Evolutionary conservation across 2,329 filamentous ascomycete genomes (phyloP).

Genomic region (Penicillium sp.): DNA sequence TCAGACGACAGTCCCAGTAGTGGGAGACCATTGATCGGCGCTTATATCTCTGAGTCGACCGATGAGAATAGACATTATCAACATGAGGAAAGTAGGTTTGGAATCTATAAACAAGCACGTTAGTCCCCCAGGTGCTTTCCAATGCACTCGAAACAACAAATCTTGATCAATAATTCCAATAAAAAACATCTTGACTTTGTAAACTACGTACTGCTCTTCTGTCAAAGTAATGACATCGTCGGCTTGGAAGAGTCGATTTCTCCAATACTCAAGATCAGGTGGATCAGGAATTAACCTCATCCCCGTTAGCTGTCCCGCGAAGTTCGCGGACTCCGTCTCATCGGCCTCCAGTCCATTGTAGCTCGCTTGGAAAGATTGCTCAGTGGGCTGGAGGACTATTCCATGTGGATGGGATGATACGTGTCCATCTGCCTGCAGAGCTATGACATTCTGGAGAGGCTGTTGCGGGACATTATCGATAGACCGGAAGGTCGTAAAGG

Average conservation of each 20-base stretch:
- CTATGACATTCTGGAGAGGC: constrained; percentile 18
- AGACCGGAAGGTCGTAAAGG: constrained; percentile 29
- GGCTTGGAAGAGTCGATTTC: constrained; percentile 72
- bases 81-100: constrained; percentile 80
- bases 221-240: constrained; percentile 70
- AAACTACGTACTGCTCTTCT: constrained; percentile 65
- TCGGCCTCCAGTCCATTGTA: constrained; percentile 13
- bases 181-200: neutral
- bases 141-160: neutral
- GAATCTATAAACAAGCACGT: constrained; percentile 53
- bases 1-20: constrained; percentile 82
- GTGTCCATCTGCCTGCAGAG: constrained; percentile 11
- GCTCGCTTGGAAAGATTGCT: constrained; percentile 18
- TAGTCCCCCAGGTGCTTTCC: neutral
- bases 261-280: constrained; percentile 68
- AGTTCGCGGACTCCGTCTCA: constrained; percentile 16
- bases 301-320: constrained; percentile 31
- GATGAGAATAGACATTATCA: constrained; percentile 82
- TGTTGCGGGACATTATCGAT: constrained; percentile 24
- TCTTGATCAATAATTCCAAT: neutral
- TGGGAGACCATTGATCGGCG: constrained; percentile 79
- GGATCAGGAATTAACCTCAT: constrained; percentile 64
- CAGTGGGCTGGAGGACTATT: constrained; percentile 21
- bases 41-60: constrained; percentile 78
- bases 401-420: constrained; percentile 12